Evolutionary conservation across 2,329 filamentous ascomycete species (phyloP).

Genomic region (Aspergillus brunneoviolaceus): DNA sequence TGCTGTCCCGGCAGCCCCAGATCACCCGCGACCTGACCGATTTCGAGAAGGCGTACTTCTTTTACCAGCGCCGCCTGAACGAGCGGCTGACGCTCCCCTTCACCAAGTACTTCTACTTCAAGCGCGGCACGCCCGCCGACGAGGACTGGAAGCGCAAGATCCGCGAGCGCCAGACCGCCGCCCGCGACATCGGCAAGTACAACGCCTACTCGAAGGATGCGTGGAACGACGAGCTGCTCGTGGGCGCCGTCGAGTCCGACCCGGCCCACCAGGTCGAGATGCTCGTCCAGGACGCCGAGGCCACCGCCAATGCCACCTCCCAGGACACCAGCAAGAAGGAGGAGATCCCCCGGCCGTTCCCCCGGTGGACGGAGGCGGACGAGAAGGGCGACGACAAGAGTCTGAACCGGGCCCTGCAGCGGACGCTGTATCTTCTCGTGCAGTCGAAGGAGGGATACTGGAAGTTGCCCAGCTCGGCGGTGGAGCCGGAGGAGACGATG

Average conservation of each 20-base stretch:
- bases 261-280: slow-evolving; percentile 65
- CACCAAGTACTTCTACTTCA: slow-evolving; percentile 90
- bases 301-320: slow-evolving; percentile 38
- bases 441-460: slow-evolving; percentile 68
- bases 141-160: slow-evolving; percentile 90
- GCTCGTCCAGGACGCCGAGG: slow-evolving; percentile 73
- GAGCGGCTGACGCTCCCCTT: slow-evolving; percentile 88
- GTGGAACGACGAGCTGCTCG: slow-evolving; percentile 89
- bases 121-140: slow-evolving; percentile 78
- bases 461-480: slow-evolving; percentile 74
- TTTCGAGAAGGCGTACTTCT: slow-evolving; percentile 91
- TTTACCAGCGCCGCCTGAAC: slow-evolving; percentile 96
- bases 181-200: slow-evolving; percentile 83
- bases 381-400: slow-evolving; percentile 69
- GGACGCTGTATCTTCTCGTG: slow-evolving; percentile 86
- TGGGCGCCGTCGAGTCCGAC: slow-evolving; percentile 68
- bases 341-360: slow-evolving; percentile 67
- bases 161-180: slow-evolving; percentile 70
- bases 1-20: slow-evolving; percentile 84
- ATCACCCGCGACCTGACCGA: slow-evolving; percentile 79
- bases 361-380: slow-evolving; percentile 77
- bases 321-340: slow-evolving; percentile 55
- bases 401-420: slow-evolving; percentile 74
- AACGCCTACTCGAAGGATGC: slow-evolving; percentile 69
- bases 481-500: slow-evolving; percentile 72